Base-by-base conservation (phyloP, 2,329 filamentous ascomycete species). In the Ceratocystis alfenasii region DNA sequence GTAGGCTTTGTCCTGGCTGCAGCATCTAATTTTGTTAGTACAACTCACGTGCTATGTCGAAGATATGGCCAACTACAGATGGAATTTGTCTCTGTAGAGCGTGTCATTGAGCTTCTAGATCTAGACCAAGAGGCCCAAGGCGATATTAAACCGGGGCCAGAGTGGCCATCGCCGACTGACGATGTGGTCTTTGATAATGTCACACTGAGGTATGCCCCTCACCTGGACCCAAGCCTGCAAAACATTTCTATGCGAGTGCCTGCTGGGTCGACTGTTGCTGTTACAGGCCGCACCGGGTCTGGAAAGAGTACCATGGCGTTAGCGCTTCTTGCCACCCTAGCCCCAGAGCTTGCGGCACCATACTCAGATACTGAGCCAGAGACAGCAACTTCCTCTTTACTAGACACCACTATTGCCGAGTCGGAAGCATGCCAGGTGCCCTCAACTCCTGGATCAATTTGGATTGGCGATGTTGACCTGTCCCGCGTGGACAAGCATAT, bases 31-130 rank as follows among this genome's bases (percentile, higher is more conserved):
- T 87, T 89, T 69, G 88, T 93, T 20, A 74, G 78, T 8, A 81
- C 85, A 6, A 93, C 88, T 0, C 88, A 92, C 71, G 77, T 78
- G 1, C 81, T 95, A 0, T 96, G 91, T 74, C 84, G 85, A 68
- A 83, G 85, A 67, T 95, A 95, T 71, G 91, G 91, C 1, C 84
- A 89, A 71, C 80, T 96, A 1, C 90, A 96, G 73, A 91, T 96
- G 82, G 88, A 95, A 72, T 95, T 95, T 70, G 90, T 95, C 0
- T 92, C 88, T 0, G 89, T 96, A 0, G 91, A 96, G 75, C 84
- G 91, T 50, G 87, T 96, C 0, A 85, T 94, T 8, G 89, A 94
- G 74, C 80, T 96, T 0, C 79, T 94, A 0, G 83, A 89, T 67
- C 81, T 96, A 0, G 88, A 92, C 17, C 84, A 89, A 72, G 91